Conservation (phyloP, 208 protist genomes). For the Acanthamoeba lenticulata region DNA sequence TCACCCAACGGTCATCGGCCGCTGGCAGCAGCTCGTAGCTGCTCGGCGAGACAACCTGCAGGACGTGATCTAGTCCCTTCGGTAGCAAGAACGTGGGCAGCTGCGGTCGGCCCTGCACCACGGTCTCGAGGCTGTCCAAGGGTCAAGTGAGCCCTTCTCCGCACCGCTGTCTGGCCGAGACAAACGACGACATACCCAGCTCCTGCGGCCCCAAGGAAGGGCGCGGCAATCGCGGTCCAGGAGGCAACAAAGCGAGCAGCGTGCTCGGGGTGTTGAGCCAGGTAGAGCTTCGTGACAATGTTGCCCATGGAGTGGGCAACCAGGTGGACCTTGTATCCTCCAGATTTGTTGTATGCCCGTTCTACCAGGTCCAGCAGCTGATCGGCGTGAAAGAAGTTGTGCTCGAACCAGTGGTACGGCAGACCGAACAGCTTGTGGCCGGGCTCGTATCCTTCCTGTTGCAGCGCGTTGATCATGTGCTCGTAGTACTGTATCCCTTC, state of each 20-base stretch:
- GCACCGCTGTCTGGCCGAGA: too few relatives aligned
- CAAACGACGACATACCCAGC: not conserved
- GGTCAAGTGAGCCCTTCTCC: not conserved
- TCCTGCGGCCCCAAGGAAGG: not conserved
- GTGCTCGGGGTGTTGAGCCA: not conserved
- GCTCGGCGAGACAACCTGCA: not conserved
- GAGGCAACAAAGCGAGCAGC: not conserved
- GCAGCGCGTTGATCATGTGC: not conserved
- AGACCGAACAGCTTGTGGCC: not conserved
- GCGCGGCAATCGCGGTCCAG: not conserved
- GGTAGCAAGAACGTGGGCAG: not conserved
- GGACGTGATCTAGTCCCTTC: not conserved
- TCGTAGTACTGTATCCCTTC: not conserved
- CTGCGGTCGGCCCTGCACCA: not conserved
- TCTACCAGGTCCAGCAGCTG: not conserved
- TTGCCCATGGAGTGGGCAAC: conserved; percentile 28
- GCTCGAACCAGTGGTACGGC: conserved; percentile 20
- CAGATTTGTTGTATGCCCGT: not conserved
- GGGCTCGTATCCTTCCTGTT: not conserved
- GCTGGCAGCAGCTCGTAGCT: conserved; percentile 14
- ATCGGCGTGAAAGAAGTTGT: not conserved
- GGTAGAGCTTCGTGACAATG: conserved; percentile 17
- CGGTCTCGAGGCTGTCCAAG: not conserved
- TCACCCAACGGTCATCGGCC: not conserved
- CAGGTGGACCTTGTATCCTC: not conserved